phyloP scores from a whole-genome alignment of 306 rosid genomes.

The Vigna hirtella region DNA sequence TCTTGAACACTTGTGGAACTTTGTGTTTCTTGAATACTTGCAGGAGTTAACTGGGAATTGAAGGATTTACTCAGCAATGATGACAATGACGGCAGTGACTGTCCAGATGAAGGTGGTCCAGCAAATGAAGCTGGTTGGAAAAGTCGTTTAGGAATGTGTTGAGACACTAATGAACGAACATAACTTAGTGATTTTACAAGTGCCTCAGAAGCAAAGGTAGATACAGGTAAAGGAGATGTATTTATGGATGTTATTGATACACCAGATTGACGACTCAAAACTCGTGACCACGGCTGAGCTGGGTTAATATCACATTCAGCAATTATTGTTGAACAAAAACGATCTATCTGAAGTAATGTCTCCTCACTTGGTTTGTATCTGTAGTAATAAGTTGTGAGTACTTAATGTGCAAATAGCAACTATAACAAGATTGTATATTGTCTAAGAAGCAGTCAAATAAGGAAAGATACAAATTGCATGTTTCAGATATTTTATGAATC shows the following conservation, averaged over 20 bases:
- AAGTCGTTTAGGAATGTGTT: slow-evolving; percentile 84
- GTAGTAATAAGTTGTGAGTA: slow-evolving; percentile 45
- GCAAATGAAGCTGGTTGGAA: slow-evolving; percentile 89
- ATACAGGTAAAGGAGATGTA: slow-evolving; percentile 76
- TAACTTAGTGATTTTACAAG: slow-evolving; percentile 86
- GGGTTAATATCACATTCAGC: slow-evolving; percentile 77
- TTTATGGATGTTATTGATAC: slow-evolving; percentile 63
- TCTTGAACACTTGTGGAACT: slow-evolving; percentile 60
- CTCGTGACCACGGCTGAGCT: slow-evolving; percentile 65
- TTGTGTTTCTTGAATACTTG: slow-evolving; percentile 64
- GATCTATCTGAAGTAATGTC: slow-evolving; percentile 90
- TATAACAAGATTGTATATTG: slow-evolving; percentile 20
- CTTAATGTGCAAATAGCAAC: slow-evolving; percentile 37
- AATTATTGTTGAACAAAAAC: slow-evolving; percentile 90
- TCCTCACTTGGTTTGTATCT: slow-evolving; percentile 97
- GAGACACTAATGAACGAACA: slow-evolving; percentile 94
- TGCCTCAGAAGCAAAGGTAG: slow-evolving; percentile 82
- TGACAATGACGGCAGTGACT: slow-evolving; percentile 86
- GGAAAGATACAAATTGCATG: slow-evolving; percentile 30
- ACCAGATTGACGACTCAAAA: slow-evolving; percentile 66
- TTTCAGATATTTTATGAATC: slow-evolving; percentile 26
- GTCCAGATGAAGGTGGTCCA: slow-evolving; percentile 81
- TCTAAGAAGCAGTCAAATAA: slow-evolving; percentile 22
- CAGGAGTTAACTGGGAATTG: slow-evolving; percentile 73
- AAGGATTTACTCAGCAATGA: slow-evolving; percentile 93